Conservation (phyloP, 2,329 filamentous ascomycete species). For the Juglanconis oblonga region DNA sequence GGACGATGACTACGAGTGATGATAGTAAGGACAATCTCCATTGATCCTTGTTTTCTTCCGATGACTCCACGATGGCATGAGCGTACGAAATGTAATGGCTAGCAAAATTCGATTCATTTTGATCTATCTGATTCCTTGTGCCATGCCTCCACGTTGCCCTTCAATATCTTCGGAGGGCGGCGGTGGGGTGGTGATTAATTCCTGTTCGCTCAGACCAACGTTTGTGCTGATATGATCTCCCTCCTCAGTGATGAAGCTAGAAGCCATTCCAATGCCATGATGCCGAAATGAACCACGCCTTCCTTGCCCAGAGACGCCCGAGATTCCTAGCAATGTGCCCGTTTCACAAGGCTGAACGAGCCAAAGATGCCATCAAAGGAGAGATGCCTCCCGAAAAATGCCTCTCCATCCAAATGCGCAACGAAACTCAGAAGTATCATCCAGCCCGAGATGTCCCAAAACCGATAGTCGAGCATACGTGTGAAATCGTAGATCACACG, state of each 20-base stretch:
- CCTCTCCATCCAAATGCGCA: not conserved
- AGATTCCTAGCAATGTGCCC: not conserved
- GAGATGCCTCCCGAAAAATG: not conserved
- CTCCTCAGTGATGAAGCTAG: not conserved
- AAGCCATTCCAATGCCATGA: not conserved
- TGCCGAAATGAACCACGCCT: not conserved
- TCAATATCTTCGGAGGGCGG: not conserved
- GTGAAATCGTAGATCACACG: not conserved
- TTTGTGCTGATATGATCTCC: not conserved
- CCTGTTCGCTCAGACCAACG: not conserved
- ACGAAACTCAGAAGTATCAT: not conserved
- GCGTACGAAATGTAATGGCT: slow-evolving; percentile 20
- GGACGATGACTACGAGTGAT: slow-evolving; percentile 52
- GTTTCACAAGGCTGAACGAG: no score
- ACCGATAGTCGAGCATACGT: not conserved
- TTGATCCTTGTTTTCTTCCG: not conserved
- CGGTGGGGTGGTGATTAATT: not conserved
- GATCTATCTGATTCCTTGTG: not conserved
- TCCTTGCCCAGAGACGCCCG: not conserved
- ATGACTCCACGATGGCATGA: slow-evolving; percentile 13
- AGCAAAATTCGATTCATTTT: slow-evolving; percentile 15
- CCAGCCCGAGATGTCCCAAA: not conserved
- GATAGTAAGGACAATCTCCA: not conserved
- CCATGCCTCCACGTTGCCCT: not conserved
- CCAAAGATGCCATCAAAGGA: no score